Base-by-base conservation (phyloP, 345 rosid species). In the Gossypium stocksii region DNA sequence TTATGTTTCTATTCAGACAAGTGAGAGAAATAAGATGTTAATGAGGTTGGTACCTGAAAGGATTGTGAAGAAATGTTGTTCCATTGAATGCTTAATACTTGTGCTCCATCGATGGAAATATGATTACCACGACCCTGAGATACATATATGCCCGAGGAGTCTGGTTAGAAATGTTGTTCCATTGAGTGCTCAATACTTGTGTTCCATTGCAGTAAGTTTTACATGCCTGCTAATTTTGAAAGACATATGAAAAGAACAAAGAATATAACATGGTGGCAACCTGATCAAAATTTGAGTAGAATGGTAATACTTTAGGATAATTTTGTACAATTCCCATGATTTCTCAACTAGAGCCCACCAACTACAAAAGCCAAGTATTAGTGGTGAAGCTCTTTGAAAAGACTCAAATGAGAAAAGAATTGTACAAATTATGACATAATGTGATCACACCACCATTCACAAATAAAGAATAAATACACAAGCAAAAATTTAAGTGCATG, bases 221-320 rank as follows among this genome's bases (percentile, higher is more conserved):
- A 41, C 20, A 61, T 11, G 66, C 51, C 17, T 23, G 15, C 49
- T 54, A 19, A 16, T 17, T 41, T 17, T 29, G 38, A 51, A 62
- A 46, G 44, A 54, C 8, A 7, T 7, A 59, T 49, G 69, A 54
- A 66, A 13, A 41, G 51, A 54, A 70, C 29, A 71, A 46, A 48
- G 20, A 71, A 57, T 51, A 68, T 16, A 70, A 70, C 7, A 63
- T 29, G 59, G 80, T 17, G 56, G 70, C 74, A 69, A 89, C 98
- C 96, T 90, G 93, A 85, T 90, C 91, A 78, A 91, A 94, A 80
- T 89, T 89, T 27, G 97, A 87, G 83, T 90, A 83, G 46, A 91
- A 91, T 27, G 98, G 97, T 66, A 94, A 80, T 7, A 64, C 56
- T 80, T 83, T 87, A 45, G 93, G 96, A 85, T 90, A 88, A 9